Evolutionary conservation across 352 stramenopile genomes (phyloP).

Genomic region (Pythium apleroticum): DNA sequence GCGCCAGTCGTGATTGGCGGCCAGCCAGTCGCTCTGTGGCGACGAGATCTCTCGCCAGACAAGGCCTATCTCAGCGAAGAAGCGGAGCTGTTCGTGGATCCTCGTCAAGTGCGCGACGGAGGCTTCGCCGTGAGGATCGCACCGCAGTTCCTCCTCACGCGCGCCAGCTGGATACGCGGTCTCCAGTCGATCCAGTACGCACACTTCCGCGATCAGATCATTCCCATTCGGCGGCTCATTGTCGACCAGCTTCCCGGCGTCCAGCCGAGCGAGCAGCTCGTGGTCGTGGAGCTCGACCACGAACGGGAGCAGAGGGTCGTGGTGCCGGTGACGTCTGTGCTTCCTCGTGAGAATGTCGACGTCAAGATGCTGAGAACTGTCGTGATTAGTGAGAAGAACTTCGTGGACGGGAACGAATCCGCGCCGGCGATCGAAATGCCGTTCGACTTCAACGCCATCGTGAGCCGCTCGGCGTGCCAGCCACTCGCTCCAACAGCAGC

Average conservation of each 20-base stretch:
- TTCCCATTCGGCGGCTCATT: slow-evolving; percentile 10
- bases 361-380: neutral
- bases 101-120: neutral
- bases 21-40: slow-evolving; percentile 3
- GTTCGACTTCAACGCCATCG: slow-evolving; percentile 12
- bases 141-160: slow-evolving; percentile 19
- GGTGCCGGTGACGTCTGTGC: slow-evolving; percentile 10
- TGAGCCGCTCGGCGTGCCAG: slow-evolving; percentile 5
- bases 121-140: slow-evolving; percentile 24
- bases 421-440: slow-evolving; percentile 1
- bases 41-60: neutral
- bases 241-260: neutral
- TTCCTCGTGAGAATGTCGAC: slow-evolving; percentile 18
- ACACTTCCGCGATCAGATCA: slow-evolving; percentile 9
- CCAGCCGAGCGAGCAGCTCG: slow-evolving; percentile 5
- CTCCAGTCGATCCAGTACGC: slow-evolving; percentile 8
- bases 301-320: neutral
- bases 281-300: slow-evolving; percentile 23
- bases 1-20: neutral
- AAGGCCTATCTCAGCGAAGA: slow-evolving; percentile 18
- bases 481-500: neutral
- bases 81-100: slow-evolving; percentile 1
- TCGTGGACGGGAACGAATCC: neutral
- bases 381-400: slow-evolving; percentile 2
- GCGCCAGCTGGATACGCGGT: slow-evolving; percentile 13